Evolutionary conservation across 1,139 yeast species (phyloP), one percentile per base, ranked within the genome.

Genomic region (Suhomyces anneliseae): DNA sequence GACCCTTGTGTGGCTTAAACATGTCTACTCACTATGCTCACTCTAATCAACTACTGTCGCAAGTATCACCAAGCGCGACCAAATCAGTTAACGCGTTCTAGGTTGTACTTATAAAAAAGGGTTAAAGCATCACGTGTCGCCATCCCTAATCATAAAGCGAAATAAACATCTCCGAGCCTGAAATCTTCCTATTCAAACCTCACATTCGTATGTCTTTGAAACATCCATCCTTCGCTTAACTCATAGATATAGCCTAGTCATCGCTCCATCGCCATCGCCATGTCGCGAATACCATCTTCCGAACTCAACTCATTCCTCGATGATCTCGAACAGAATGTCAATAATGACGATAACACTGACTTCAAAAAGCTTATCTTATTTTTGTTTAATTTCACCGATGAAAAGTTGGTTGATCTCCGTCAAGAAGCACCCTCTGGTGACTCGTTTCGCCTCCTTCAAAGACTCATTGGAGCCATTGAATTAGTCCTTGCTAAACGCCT

Each of bases 351-450:
- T 36, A 52, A 55, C 31, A 62, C 72, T 7, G 76, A 74, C 54
- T 74, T 72, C 54, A 66, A 66, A 49, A 69, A 69, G 50, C 55
- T 74, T 43, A 51, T 64, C 27, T 56, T 73, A 12, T 72, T 69
- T 46, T 57, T 74, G 32, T 62, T 70, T 47, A 65, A 64, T 15
- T 71, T 72, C 49, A 56, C 71, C 38, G 54, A 63, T 42, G 63
- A 62, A 15, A 61, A 62, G 42, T 55, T 69, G 27, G 42, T 43
- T 9, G 46, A 47, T 10, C 39, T 53, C 38, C 37, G 34, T 7
- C 39, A 36, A 8, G 46, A 8, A n/a, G 27, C 14, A 32, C 31
- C 40, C 15, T 19, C 42, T 6, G 15, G 27, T 19, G 38, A 45
- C 8, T 42, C 37, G 11, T 49, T 39, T 8, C 42, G 50, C n/a